Base-by-base conservation (phyloP, 441 rosid genomes). In the Raphanus hybrid region DNA sequence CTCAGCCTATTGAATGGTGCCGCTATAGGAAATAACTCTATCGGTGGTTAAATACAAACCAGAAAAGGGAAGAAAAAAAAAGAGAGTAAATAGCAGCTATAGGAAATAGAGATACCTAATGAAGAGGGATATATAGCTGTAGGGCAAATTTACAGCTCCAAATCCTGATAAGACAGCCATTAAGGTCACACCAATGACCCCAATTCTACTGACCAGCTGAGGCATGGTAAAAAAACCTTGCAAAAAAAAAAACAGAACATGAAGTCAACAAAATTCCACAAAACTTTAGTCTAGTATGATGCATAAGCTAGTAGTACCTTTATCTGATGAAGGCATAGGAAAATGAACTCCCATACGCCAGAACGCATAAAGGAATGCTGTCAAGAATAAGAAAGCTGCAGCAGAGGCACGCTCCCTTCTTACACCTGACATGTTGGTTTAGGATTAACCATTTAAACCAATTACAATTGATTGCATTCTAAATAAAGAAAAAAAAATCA, bases 311-410 rank as follows among this genome's bases (percentile, higher is more conserved):
- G 63, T n/a, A 62, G 5, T 5, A 27, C 6, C 97, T 87, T 88
- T 96, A 77, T 93, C 96, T 12, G 90, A 87, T 3, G 98, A 92
- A 81, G 97, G 98, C 98, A 96, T 96, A 52, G 98, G 99, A 68
- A 96, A 96, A 84, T 96, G 99, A 85, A 96, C 82, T 78, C 99
- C 98, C 99, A 93, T 90, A 81, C 99, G 97, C 99, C 99, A 96
- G 80, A 96, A 96, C 78, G 89, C 97, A 86, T 96, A 96, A 55
- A 96, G 96, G 82, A 91, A 96, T 26, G 92, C 96, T 71, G 90
- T 76, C 85, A 93, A 88, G 84, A 96, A 96, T 66, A 96, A 73
- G 78, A 93, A 79, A 78, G 98, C 99, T 73, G 97, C 97, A 54
- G 87, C 86, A 64, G 92, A 97, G 80, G 98, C 98, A 34, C 98